These are phyloP conservation scores for Pisolithus sp. DNA, from an alignment of 768 basidiomycete genomes.

Conservation along the genomic window DNA sequence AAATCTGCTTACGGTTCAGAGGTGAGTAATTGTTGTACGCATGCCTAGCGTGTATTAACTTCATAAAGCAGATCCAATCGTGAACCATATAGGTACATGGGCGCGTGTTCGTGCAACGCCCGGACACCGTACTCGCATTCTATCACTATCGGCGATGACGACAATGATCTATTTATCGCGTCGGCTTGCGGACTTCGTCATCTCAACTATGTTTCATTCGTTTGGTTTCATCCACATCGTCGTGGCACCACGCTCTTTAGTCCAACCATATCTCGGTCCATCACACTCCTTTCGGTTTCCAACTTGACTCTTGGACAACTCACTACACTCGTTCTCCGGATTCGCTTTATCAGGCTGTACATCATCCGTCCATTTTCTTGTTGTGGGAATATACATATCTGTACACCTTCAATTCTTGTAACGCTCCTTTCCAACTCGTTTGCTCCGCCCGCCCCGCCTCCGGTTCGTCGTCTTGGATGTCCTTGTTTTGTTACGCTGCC, in stretches of 20 bases:
- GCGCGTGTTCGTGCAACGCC: no score
- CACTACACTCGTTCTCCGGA: background rate
- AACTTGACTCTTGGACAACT: background rate
- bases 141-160: background rate
- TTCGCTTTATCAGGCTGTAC: background rate
- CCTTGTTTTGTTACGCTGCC: background rate
- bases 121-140: no score
- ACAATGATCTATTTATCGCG: background rate
- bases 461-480: background rate
- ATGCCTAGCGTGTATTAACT: no score
- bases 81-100: no score
- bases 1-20: background rate
- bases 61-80: no score
- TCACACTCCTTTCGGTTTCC: background rate
- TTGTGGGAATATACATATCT: constrained; percentile 1
- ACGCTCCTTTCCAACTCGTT: background rate
- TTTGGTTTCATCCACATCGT: background rate
- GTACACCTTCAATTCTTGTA: background rate
- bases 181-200: background rate
- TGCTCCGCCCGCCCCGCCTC: background rate
- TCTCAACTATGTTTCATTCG: background rate
- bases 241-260: background rate
- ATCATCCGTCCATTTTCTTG: background rate
- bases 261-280: background rate
- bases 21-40: background rate